Evolutionary conservation across 1,284 basidiomycete genomes (phyloP).

Genomic region (Microbotryum silenes-acaulis): DNA sequence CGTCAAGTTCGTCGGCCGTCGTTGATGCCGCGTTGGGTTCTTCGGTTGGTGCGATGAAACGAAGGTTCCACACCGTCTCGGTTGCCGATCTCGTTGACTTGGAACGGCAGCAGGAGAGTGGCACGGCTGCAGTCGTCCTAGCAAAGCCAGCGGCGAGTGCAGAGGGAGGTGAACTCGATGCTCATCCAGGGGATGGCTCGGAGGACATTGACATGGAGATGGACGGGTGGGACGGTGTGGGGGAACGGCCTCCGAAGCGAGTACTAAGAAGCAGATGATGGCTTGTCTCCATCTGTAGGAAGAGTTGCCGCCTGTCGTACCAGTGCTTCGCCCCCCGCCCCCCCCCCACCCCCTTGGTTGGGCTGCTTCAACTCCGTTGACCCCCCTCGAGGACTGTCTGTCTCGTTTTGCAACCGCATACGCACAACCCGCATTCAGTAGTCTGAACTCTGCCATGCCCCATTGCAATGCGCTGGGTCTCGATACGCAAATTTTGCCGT

Average conservation of each 20-base stretch:
- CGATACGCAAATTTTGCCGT: too few species aligned
- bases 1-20: too few species aligned
- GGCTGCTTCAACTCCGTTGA: too few species aligned
- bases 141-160: background rate
- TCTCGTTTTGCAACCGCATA: too few species aligned
- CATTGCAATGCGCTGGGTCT: too few species aligned
- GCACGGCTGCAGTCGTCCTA: background rate
- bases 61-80: conserved; percentile 4
- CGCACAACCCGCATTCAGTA: too few species aligned
- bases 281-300: too few species aligned
- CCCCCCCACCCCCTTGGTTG: too few species aligned
- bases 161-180: conserved; percentile 2
- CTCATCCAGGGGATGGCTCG: conserved; percentile 4
- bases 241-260: conserved; percentile 18
- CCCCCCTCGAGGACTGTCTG: too few species aligned
- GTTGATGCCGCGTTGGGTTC: background rate
- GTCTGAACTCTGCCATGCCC: too few species aligned
- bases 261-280: background rate
- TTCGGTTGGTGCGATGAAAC: conserved; percentile 16
- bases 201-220: conserved; percentile 10
- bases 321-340: too few species aligned
- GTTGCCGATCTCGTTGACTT: conserved; percentile 1
- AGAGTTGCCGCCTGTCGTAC: too few species aligned
- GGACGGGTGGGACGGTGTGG: conserved; percentile 23
- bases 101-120: background rate